Evolutionary conservation across 2,329 filamentous ascomycete species (phyloP), one percentile per base, ranked within the genome.

Genomic region (Diplocarpon rosae): DNA sequence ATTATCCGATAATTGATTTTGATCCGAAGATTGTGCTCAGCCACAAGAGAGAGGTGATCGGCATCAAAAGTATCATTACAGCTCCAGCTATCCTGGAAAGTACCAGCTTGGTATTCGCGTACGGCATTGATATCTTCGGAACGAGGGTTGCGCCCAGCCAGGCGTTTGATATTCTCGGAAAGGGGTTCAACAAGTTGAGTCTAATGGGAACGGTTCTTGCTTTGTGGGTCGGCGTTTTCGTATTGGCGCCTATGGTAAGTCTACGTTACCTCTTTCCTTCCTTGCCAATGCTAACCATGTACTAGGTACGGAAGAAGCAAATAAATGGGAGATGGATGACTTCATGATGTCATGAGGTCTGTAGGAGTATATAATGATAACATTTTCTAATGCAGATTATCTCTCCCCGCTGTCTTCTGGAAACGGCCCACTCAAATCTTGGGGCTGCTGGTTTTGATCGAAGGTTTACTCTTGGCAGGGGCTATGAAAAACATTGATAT

Each of bases 181-280:
- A 88, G 65, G 85, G 86, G 2, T 98, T 98, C 65, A 92, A 90
- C 62, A 95, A 94, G 70, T 61, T 88, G 45, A 84, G 88, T 55
- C 76, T 98, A 59, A 64, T 95, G 31, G 71, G 76, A 13, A 98
- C 92, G 1, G 88, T 98, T 31, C 70, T 83, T 33, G 90, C 86
- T 14, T 70, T 96, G 54, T 76, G 76, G 37, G 72, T 76, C 32
- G 88, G 87, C 37, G 90, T 95, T 13, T 63, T 80, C 52, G 75
- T 85, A 45, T 69, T 96, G 59, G 81, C 81, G 42, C 92, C 92
- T 24, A 78, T 96, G 76, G 92, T 95, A 72, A 70, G 83, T 32
- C n/a, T 32, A 14, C 30, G 11, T 71, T 15, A 24, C 15, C 15
- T 16, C 16, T n/a, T 31, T 2, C 2, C 39, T 34, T n/a, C 29